These are phyloP conservation scores for Candida qinlingensis DNA, from an alignment of 805 yeast genomes.

Conservation along the genomic window DNA sequence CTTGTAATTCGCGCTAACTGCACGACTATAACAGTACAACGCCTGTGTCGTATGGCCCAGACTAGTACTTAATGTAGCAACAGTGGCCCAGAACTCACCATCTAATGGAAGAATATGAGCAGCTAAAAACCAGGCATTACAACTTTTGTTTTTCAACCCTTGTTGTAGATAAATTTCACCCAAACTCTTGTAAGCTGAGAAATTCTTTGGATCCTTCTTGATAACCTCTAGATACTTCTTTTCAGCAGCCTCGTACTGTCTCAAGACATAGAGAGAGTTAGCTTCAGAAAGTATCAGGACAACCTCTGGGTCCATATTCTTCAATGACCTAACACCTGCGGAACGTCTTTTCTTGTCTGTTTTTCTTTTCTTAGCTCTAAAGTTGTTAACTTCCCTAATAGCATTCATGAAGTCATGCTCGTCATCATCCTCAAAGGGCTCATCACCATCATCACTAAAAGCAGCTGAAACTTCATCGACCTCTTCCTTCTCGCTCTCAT, in stretches of 20 bases:
- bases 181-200: conserved; percentile 79
- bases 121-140: conserved; percentile 77
- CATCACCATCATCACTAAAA: conserved; percentile 30
- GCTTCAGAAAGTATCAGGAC: conserved; percentile 62
- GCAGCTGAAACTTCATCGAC: conserved; percentile 33
- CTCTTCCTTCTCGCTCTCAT: conserved; percentile 8
- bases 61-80: conserved; percentile 62
- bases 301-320: conserved; percentile 68
- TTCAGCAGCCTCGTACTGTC: conserved; percentile 56
- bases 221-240: conserved; percentile 63
- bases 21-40: conserved; percentile 67
- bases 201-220: conserved; percentile 69
- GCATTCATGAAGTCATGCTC: conserved; percentile 53
- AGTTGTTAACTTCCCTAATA: conserved; percentile 61
- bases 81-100: conserved; percentile 69
- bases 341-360: conserved; percentile 29
- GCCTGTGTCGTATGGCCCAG: conserved; percentile 73
- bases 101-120: conserved; percentile 75
- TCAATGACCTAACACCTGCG: conserved; percentile 27
- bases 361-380: conserved; percentile 41
- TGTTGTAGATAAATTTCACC: conserved; percentile 77
- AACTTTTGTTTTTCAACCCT: conserved; percentile 64
- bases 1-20: conserved; percentile 42
- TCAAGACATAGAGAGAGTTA: conserved; percentile 70
- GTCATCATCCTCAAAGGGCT: conserved; percentile 33